A percentile compares a stretch with the other conserved stretches of the same genome.
Conservation (phyloP, 108 stramenopile genomes). For the Skeletonema menzelii region DNA sequence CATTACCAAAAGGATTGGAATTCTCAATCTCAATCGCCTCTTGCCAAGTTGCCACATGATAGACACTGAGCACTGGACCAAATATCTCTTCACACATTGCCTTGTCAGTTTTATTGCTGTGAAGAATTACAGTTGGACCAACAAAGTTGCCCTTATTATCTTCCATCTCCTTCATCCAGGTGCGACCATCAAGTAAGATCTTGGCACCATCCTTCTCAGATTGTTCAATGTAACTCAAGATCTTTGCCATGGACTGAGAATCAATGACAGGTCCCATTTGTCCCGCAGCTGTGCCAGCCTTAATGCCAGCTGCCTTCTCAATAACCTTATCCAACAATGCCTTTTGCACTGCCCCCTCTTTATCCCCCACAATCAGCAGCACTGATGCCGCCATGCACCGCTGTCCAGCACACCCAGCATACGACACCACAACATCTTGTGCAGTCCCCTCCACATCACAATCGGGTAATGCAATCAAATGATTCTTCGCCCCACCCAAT, state of each 20-base stretch:
- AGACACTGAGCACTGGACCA: conserved; percentile 90
- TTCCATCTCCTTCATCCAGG: conserved; percentile 59
- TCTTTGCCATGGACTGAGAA: conserved; percentile 68
- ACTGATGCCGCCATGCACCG: conserved; percentile 96
- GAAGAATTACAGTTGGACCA: conserved; percentile 90
- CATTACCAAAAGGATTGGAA: conserved; percentile 94
- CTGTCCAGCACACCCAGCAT: conserved; percentile 91
- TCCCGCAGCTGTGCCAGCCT: conserved; percentile 82
- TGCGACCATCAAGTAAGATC: conserved; percentile 90
- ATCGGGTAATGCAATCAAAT: conserved; percentile 91
- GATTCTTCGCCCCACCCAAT: conserved; percentile 97
- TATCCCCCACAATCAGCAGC: conserved; percentile 77
- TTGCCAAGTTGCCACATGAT: conserved; percentile 77
- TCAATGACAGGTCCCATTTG: conserved; percentile 94
- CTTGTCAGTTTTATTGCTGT: conserved; percentile 62
- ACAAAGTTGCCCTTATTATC: conserved; percentile 68
- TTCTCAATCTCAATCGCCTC: conserved; percentile 95
- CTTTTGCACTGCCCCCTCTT: conserved; percentile 40
- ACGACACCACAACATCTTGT: conserved; percentile 89
- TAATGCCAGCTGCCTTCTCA: conserved; percentile 69
- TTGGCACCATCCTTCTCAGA: conserved; percentile 80
- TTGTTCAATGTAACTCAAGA: conserved; percentile 79
- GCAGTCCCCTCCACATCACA: conserved; percentile 86
- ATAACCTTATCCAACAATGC: conserved; percentile 65
- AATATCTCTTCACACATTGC: conserved; percentile 93